A percentile compares a stretch with the other conserved stretches of the same genome.
Conservation (phyloP, 2,329 filamentous ascomycete species). For the Fusarium proliferatum region DNA sequence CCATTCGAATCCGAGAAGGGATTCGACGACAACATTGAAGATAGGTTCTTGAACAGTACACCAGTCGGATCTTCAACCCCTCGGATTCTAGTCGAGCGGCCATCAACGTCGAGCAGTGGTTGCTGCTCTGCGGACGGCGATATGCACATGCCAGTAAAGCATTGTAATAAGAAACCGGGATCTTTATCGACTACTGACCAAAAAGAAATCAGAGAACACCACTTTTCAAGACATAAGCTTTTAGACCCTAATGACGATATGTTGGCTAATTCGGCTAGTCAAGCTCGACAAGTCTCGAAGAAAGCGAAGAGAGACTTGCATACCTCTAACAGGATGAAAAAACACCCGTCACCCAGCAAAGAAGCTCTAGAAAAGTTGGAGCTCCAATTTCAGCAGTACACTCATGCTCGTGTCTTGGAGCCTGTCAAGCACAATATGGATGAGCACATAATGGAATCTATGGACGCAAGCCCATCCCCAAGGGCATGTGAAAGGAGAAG, state of each 20-base stretch:
- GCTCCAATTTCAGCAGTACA: conserved; percentile 50
- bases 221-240: background rate
- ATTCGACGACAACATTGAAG: conserved; percentile 53
- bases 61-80: conserved; percentile 55
- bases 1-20: conserved; percentile 53
- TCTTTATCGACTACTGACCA: background rate
- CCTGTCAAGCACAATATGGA: conserved; percentile 41
- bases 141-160: conserved; percentile 7
- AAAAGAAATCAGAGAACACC: background rate
- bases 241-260: background rate
- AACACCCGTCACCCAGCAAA: conserved; percentile 60
- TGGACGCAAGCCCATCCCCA: conserved; percentile 26
- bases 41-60: conserved; percentile 51
- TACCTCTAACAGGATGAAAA: conserved; percentile 49
- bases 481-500: conserved; percentile 47
- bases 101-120: conserved; percentile 26
- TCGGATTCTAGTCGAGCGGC: conserved; percentile 41
- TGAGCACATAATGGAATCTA: conserved; percentile 45
- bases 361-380: conserved; percentile 53
- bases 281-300: conserved; percentile 12
- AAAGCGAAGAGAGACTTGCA: background rate
- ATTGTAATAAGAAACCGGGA: background rate
- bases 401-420: conserved; percentile 32
- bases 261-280: conserved; percentile 15
- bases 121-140: conserved; percentile 21